Evolutionary conservation across 176 grass and related monocot species (phyloP), one percentile per base, ranked within the genome.

Genomic region (maize (Zea mays)): DNA sequence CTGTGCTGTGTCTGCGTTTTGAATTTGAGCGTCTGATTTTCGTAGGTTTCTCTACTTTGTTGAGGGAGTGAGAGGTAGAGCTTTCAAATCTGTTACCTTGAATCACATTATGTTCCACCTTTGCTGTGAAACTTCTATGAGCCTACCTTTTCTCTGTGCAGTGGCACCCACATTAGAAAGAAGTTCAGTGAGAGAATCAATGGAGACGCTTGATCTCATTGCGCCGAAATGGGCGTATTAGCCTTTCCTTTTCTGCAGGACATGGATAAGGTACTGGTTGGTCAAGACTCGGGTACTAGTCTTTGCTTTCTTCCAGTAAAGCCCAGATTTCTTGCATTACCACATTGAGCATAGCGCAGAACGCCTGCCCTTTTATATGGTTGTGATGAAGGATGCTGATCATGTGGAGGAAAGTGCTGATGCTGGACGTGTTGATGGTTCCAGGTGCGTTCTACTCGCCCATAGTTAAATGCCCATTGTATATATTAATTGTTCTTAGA

Each of bases 281-380:
- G 63, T 86, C 34, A 52, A 75, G 77, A 81, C 84, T 79, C 2
- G 11, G 62, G 63, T 81, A 69, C n/a, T 80, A 86, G 43, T 80
- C 43, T 69, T 66, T 73, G 67, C 76, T 85, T 80, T 80, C 61
- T 74, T 72, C 68, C 39, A 21, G 40, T 76, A 72, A 57, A 74
- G 71, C 20, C 12, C 58, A 45, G 9, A 72, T 73, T 63, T 44
- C 63, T 54, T 78, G 37, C 48, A 16, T 21, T 39, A 36, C 55
- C 54, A 54, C n/a, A 12, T 79, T 67, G 69, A 65, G 35, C 12
- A 15, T 21, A 34, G 13, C 1, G n/a, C 47, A 65, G 11, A 27
- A 39, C 20, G 27, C 60, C 4, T 52, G 10, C 41, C 71, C 14
- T 67, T 74, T 34, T n/a, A n/a, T 34, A 56, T 42, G 34, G 40